Base-by-base conservation (phyloP, 176 grass and related monocot species). In the Avena atlantica region DNA sequence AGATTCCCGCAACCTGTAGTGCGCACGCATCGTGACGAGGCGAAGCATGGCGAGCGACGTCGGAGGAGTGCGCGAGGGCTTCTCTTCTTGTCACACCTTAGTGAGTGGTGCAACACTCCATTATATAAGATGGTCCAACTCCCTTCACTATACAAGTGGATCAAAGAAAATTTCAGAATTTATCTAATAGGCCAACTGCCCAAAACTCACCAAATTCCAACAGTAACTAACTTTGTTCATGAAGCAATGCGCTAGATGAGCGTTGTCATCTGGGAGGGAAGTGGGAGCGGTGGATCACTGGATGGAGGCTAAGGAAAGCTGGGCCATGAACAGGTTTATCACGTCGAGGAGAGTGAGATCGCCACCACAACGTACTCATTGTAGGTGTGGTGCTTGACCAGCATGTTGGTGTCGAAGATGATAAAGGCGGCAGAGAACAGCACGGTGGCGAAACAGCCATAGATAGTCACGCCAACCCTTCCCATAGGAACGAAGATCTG, bases 271-370 rank as follows among this genome's bases (percentile, higher is more conserved):
- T n/a, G n/a, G n/a, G 6, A 19, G 74, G 17, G n/a, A 6, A 52
- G 6, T 10, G 62, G 2, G 78, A 37, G 60, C 3, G 1, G 5
- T 27, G 6, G 9, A 47, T 81, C 86, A 91, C 15, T 70, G 16
- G 60, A 25, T 34, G 51, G 5, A 0, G 31, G 76, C 70, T 48
- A 93, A 16, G 12, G 62, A 23, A 49, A 93, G 60, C 71, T 74
- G 78, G 64, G 87, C 87, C 81, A 93, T 86, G 87, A 95, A 95
- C 74, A 95, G 89, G 84, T 95, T 95, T 37, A 93, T 89, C 42
- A 93, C 87, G 48, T 95, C 89, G 81, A 91, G 31, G 86, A 95
- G 23, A 93, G 83, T 37, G 84, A 83, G 49, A 95, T 89, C 78
- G 91, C 91, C 2, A 87, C 91, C 5, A 72, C 0, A 12, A 93